Conservation (phyloP, 1,284 basidiomycete genomes). For the Apiotrichum mycotoxinovorans region DNA sequence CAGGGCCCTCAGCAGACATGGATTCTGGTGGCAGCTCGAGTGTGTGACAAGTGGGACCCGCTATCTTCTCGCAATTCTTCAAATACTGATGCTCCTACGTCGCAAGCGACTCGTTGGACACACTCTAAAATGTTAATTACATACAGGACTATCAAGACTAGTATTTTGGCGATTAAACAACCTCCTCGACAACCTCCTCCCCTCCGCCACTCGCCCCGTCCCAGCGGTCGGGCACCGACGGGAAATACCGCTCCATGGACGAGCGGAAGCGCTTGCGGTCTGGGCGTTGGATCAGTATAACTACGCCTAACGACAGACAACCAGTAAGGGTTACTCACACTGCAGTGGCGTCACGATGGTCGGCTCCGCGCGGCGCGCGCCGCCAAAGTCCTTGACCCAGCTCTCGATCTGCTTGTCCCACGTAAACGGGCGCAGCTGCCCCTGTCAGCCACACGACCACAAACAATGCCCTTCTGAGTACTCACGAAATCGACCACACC, state of each 20-base stretch:
- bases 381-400: constrained; percentile 92
- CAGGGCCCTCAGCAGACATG: no score
- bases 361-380: constrained; percentile 74
- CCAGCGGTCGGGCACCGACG: constrained; percentile 49
- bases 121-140: no score
- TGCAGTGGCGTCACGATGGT: constrained; percentile 74
- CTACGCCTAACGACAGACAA: background rate
- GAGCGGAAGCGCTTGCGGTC: constrained; percentile 74
- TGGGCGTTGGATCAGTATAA: background rate
- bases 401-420: constrained; percentile 97
- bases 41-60: no score
- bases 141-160: no score
- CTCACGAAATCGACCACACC: constrained; percentile 75
- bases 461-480: no score
- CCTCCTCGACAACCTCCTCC: constrained; percentile 4
- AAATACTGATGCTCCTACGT: no score
- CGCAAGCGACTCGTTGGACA: no score
- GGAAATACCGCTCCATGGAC: constrained; percentile 89
- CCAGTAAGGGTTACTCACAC: constrained; percentile 38
- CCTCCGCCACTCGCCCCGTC: background rate
- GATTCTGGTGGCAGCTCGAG: no score
- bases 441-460: background rate
- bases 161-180: background rate
- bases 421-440: constrained; percentile 10
- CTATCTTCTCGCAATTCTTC: no score